These are phyloP conservation scores for Sporisorium iseilematis-ciliati DNA, from an alignment of 1,284 basidiomycete genomes.

Conservation along the genomic window DNA sequence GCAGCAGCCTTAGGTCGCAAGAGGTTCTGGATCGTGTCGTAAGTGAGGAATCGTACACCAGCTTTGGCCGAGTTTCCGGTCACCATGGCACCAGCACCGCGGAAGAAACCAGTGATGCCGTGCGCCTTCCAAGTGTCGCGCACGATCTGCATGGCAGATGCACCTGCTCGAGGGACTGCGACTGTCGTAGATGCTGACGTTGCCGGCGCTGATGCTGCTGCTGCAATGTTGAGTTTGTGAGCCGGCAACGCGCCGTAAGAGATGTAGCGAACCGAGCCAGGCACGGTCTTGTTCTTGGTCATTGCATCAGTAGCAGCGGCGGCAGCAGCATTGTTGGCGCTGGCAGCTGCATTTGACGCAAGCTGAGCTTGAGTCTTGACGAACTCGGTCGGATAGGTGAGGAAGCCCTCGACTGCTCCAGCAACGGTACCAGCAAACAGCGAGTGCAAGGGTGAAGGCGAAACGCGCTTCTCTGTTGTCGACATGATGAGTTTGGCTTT, in stretches of 20 bases:
- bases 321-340: conserved; percentile 15
- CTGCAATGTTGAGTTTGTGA: conserved; percentile 34
- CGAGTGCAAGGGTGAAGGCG: conserved; percentile 41
- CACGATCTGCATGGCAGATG: conserved; percentile 25
- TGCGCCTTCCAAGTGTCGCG: conserved; percentile 16
- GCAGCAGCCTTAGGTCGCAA: conserved; percentile 17
- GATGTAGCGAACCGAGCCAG: conserved; percentile 58
- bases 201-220: not conserved
- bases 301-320: not conserved
- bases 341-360: conserved; percentile 43
- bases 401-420: conserved; percentile 84
- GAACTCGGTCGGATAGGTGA: conserved; percentile 86
- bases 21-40: conserved; percentile 85
- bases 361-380: conserved; percentile 78
- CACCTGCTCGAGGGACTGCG: conserved; percentile 6
- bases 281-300: conserved; percentile 60
- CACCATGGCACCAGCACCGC: conserved; percentile 39
- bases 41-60: conserved; percentile 91
- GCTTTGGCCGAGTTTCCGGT: conserved; percentile 72
- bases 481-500: conserved; percentile 5
- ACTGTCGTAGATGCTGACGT: not conserved
- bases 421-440: conserved; percentile 83
- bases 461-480: conserved; percentile 12
- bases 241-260: conserved; percentile 59
- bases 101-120: conserved; percentile 20